Evolutionary conservation across 208 protist genomes (phyloP), one percentile per base, ranked within the genome.

Genomic region (Crithidia bombi): DNA sequence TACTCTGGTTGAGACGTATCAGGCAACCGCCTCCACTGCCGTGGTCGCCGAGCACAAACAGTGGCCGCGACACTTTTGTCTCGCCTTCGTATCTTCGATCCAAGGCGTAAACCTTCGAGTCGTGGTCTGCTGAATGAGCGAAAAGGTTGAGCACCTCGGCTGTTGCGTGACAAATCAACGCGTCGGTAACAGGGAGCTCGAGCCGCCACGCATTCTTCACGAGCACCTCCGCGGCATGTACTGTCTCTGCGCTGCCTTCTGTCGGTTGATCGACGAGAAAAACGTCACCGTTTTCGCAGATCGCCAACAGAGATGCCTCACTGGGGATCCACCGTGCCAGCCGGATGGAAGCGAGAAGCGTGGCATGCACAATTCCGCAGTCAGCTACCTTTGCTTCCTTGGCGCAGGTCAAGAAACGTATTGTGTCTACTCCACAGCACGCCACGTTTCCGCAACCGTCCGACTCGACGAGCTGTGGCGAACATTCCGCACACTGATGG

Each of bases 101-200:
- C 32, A 96, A 54, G 10, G 73, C 75, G 72, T 96, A 96, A 21
- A 96, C 58, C 65, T 95, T 95, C 4, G 89, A 85, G 69, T 93
- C 87, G 52, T 90, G 91, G 69, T 96, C 92, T 28, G 83, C 50
- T 15, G 92, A 95, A 63, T 90, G 81, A 28, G 82, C 81, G 21
- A 94, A 75, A 44, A 95, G 52, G 49, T 96, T 91, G 46, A 92
- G 65, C 19, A 83, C 33, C 1, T 82, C 76, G 14, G 75, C 76
- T 30, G 81, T 71, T 15, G 61, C 65, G 49, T 82, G 78, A 51
- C 84, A 85, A 39, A 86, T 64, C 11, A 87, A 59, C 59, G 90
- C 64, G 30, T 86, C 81, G 7, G 64, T 63, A 43, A 90, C 57
- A 30, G 92, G 92, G 36, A 94, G 91, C 65, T 96, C 92, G 23